Evolutionary conservation across 2,329 filamentous ascomycete genomes (phyloP).

Genomic region (Paraconiothyrium sp.): DNA sequence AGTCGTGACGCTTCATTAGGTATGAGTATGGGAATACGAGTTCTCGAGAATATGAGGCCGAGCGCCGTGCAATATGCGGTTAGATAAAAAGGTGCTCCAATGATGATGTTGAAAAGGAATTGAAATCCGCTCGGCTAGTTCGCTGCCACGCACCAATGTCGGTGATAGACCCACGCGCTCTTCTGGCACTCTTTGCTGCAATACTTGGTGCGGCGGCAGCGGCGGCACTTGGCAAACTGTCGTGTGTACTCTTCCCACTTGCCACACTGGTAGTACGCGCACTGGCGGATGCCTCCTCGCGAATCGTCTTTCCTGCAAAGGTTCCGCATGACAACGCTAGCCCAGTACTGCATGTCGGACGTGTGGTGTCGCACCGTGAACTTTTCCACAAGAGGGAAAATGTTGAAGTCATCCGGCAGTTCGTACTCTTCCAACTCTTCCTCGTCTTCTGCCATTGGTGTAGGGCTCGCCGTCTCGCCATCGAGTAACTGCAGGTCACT

Average conservation of each 20-base stretch:
- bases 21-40: conserved; percentile 47
- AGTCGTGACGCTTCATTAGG: conserved; percentile 52
- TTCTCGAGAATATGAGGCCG: conserved; percentile 44
- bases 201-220: conserved; percentile 96
- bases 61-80: conserved; percentile 55
- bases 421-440: conserved; percentile 87
- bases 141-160: conserved; percentile 94
- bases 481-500: conserved; percentile 84
- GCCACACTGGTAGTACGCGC: conserved; percentile 96
- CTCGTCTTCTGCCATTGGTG: conserved; percentile 62
- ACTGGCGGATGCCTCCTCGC: conserved; percentile 92
- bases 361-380: conserved; percentile 96
- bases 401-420: conserved; percentile 94
- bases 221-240: conserved; percentile 97
- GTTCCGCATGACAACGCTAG: conserved; percentile 98
- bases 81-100: conserved; percentile 46
- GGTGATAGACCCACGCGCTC: conserved; percentile 96
- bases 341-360: conserved; percentile 99
- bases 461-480: conserved; percentile 61
- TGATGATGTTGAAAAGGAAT: conserved; percentile 40
- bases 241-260: conserved; percentile 98
- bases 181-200: conserved; percentile 99
- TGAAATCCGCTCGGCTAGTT: conserved; percentile 48
- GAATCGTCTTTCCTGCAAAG: conserved; percentile 97
- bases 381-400: conserved; percentile 97